Percentiles rank a stretch among this genome's conserved stretches.
Conservation (phyloP, 129 eudicot genomes). For the Silybum marianum region DNA sequence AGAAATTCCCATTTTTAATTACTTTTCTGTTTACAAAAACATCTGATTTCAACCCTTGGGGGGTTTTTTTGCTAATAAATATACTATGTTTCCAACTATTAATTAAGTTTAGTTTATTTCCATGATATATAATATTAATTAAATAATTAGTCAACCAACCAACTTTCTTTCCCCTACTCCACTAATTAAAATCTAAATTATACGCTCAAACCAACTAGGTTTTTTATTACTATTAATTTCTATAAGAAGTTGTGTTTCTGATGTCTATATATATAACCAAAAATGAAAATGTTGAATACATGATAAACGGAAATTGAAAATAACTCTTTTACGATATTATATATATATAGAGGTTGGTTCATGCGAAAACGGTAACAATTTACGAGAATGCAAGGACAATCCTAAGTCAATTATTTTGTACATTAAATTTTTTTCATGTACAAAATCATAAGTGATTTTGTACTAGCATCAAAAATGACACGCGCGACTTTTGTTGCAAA, state of each 20-base stretch:
- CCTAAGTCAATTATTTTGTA: too few species aligned
- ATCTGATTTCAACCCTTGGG: too few species aligned
- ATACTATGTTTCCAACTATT: neutral
- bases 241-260: neutral
- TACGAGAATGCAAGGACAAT: too few species aligned
- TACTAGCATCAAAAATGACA: too few species aligned
- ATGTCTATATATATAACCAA: too few species aligned
- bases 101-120: neutral
- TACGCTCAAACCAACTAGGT: neutral
- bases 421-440: too few species aligned
- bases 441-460: too few species aligned
- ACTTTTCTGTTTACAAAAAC: neutral
- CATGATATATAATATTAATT: neutral
- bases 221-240: neutral
- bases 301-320: neutral
- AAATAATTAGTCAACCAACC: conserved; percentile 27
- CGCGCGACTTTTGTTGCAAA: too few species aligned
- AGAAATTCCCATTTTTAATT: neutral
- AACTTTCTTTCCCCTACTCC: conserved; percentile 37
- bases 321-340: too few species aligned
- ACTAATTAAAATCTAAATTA: conserved; percentile 19
- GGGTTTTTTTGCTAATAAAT: too few species aligned
- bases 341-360: too few species aligned
- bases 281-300: neutral
- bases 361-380: too few species aligned